Conservation (phyloP, 208 protist genomes). For the Chromosphaera perkinsii region DNA sequence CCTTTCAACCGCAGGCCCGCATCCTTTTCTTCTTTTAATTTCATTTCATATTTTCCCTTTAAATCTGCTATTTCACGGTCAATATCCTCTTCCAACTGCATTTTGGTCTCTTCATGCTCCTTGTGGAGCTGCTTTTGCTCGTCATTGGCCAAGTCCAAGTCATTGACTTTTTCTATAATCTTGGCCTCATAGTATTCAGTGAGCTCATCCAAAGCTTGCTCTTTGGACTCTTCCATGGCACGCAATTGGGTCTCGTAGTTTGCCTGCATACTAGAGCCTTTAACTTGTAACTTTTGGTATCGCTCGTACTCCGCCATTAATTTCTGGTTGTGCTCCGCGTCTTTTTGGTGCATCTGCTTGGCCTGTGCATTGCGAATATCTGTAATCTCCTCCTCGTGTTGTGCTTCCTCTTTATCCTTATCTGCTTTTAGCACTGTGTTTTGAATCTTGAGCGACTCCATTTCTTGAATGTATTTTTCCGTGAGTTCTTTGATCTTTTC, state of each 20-base stretch:
- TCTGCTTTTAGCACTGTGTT: too few species aligned
- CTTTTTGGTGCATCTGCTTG: too few species aligned
- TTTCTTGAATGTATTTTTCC: too few species aligned
- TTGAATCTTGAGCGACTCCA: too few species aligned
- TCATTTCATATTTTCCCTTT: slow-evolving; percentile 80
- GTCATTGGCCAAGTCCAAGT: not conserved
- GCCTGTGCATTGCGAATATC: too few species aligned
- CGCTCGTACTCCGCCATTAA: slow-evolving; percentile 64
- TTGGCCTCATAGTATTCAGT: slow-evolving; percentile 59
- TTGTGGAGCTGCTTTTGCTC: slow-evolving; percentile 12
- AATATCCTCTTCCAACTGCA: slow-evolving; percentile 85
- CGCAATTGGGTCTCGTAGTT: slow-evolving; percentile 33
- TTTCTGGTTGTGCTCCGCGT: slow-evolving; percentile 83
- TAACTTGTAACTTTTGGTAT: slow-evolving; percentile 39
- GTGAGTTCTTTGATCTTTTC: too few species aligned
- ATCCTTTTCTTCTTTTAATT: slow-evolving; percentile 1
- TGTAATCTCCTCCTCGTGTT: too few species aligned
- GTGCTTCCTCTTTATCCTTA: too few species aligned
- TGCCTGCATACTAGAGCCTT: slow-evolving; percentile 35
- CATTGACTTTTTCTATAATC: slow-evolving; percentile 34
- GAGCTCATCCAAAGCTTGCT: slow-evolving; percentile 39
- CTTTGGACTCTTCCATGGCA: slow-evolving; percentile 34
- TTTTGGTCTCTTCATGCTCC: slow-evolving; percentile 71
- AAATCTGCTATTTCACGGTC: slow-evolving; percentile 83
- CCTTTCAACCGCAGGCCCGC: slow-evolving; percentile 72